Base-by-base conservation (phyloP, 2,329 filamentous ascomycete genomes). In the Fonsecaea erecta region DNA sequence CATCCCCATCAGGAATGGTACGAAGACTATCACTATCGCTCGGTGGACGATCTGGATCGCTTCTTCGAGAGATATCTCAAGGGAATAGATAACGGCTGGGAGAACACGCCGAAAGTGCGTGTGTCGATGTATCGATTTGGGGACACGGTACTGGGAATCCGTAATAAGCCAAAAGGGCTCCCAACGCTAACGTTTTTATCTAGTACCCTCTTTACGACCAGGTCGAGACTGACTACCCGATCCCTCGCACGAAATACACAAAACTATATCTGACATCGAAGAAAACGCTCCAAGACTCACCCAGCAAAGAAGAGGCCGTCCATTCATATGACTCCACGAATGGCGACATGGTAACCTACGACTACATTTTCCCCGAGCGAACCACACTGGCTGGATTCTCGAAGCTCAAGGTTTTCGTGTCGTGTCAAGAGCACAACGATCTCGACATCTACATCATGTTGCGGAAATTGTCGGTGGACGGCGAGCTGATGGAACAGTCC, bases 1-100 rank as follows among this genome's bases (percentile, higher is more conserved):
- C 74, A 75, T 56, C 73, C 74, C 11, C 73, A 73, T 30, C 80
- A 82, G 63, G 81, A 83, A 63, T 83, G 80, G 81, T 78, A 77
- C 63, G 81, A 82, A 58, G 69, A 82, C 1, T 83, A 76, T 64
- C 72, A 70, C 53, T 71, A 74, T 6, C 66, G 78, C n/a, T 73
- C 75, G 0, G 71, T 71, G 3, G 71, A 76, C 0, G 80, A 83
- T 60, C 73, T 83, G 1, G 64, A 73, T 4, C 57, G 67, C 0
- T 84, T 81, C 72, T 84, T 84, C 57, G 80, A 83, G 52, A 71
- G 70, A 2, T 85, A 80, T 62, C 72, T 83, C 11, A 81, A 79
- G 35, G 77, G 73, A 0, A 71, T 73, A 0, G 64, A 80, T 0
- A 84, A 84, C 60, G 78, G 72, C 8, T 84, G 80, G 80, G 79